A percentile compares a stretch with the other conserved stretches of the same genome.
These are phyloP conservation scores for Chrysoporthe deuterocubensis DNA, from an alignment of 2,329 filamentous ascomycete genomes.

Conservation along the genomic window DNA sequence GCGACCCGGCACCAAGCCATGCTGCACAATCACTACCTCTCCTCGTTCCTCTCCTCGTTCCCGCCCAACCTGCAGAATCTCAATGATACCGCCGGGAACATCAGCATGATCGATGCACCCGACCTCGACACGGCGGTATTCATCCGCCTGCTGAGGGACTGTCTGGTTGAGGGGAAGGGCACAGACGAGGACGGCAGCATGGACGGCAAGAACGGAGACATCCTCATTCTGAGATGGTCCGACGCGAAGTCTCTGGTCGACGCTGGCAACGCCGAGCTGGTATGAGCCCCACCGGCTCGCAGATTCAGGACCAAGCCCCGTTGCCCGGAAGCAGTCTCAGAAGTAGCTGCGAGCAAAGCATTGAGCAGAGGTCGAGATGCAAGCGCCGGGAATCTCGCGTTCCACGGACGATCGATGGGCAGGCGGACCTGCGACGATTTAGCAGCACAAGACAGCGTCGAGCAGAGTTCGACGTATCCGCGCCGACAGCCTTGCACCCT, in stretches of 20 bases:
- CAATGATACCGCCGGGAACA: slow-evolving; percentile 87
- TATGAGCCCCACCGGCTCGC: slow-evolving; percentile 44
- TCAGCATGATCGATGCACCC: slow-evolving; percentile 89
- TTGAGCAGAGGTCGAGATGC: not conserved
- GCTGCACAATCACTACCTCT: slow-evolving; percentile 81
- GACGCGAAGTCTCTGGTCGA: slow-evolving; percentile 69
- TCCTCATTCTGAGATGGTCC: slow-evolving; percentile 73
- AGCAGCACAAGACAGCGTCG: not conserved
- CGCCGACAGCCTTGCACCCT: not conserved
- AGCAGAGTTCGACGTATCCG: not conserved
- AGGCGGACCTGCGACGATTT: not conserved
- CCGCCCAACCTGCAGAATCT: slow-evolving; percentile 78
- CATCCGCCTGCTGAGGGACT: slow-evolving; percentile 69
- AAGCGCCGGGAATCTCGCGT: not conserved
- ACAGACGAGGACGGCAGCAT: slow-evolving; percentile 66
- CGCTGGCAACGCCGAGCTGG: slow-evolving; percentile 59
- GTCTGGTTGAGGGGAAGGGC: slow-evolving; percentile 62
- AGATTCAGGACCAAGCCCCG: too few species aligned
- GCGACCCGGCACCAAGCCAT: slow-evolving; percentile 83
- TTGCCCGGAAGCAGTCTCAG: not conserved
- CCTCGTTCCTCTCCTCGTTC: slow-evolving; percentile 83
- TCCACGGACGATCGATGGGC: not conserved
- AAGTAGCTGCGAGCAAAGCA: not conserved
- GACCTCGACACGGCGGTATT: slow-evolving; percentile 87
- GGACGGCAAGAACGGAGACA: slow-evolving; percentile 63